Evolutionary conservation across 306 rosid genomes (phyloP), one percentile per base, ranked within the genome.

Genomic region (Quercus robur): DNA sequence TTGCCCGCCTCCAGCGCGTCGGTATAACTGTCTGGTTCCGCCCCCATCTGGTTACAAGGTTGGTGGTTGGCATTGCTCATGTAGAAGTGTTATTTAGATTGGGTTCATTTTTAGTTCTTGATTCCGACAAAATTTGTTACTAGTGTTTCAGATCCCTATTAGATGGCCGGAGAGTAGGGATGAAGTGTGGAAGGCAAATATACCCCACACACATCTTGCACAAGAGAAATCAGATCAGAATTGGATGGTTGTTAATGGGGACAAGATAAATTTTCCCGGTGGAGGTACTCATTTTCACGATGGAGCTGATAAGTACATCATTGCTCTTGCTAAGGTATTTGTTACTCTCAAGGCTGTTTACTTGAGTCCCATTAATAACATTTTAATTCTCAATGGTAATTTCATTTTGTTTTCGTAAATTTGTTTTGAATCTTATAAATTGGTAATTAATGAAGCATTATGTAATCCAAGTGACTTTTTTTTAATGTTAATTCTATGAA

Each of bases 181-280:
- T 38, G 93, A 87, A 83, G 93, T 89, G 76, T 89, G 93, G 93
- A 89, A 85, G 87, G 90, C 86, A n/a, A 89, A 89, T 84, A 89
- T 89, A 68, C 93, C 93, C 5, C 91, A 89, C 62, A 89, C 93
- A 0, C 89, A 80, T 75, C 93, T 89, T 78, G 93, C 93, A 19
- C 71, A 81, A 20, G 93, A 85, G 83, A 89, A 89, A 67, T 89
- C 93, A 3, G 93, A 89, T 75, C 93, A 89, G 82, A 87, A 89
- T 82, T 89, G 93, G 93, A 89, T 89, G 93, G 83, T 89, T 74
- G 90, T 89, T 63, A 89, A 87, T 54, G 93, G 93, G 73, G 91
- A 89, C 70, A 89, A 83, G 90, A 87, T 89, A 31, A 87, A 85
- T 83, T 89, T 89, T 75, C 93, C 93, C 4, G 93, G 93, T 18